Conservation (phyloP, 1,284 basidiomycete genomes). For the Trichosporon faecale region DNA sequence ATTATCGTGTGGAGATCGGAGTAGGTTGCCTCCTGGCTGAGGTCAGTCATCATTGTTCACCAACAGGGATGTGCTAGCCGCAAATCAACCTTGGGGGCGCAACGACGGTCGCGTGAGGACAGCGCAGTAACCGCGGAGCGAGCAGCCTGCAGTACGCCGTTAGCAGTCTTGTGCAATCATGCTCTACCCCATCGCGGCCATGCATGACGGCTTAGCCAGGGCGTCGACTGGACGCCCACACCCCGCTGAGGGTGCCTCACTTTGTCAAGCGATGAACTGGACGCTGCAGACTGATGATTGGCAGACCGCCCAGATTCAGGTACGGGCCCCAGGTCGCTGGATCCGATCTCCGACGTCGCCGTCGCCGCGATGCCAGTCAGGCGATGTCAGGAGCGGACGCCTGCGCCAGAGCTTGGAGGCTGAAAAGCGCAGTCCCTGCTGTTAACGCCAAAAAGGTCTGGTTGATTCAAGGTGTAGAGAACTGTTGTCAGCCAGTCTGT, state of each 20-base stretch:
- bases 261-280: neutral
- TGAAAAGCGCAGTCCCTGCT: neutral
- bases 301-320: neutral
- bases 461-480: neutral
- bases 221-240: neutral
- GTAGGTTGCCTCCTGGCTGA: too few relatives aligned
- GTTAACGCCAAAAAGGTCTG: neutral
- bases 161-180: too few relatives aligned
- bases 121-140: too few relatives aligned
- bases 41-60: too few relatives aligned
- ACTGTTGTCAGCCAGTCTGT: neutral
- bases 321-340: neutral
- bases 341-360: constrained; percentile 3
- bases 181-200: neutral
- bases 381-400: neutral
- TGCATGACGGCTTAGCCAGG: neutral
- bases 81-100: too few relatives aligned
- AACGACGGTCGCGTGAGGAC: too few relatives aligned
- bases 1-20: too few relatives aligned
- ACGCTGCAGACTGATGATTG: neutral
- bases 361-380: neutral
- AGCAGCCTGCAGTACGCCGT: too few relatives aligned
- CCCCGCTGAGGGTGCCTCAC: neutral
- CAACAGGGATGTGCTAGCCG: too few relatives aligned
- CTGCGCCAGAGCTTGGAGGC: neutral